Evolutionary conservation across 2,329 filamentous ascomycete species (phyloP).

Genomic region (Colletotrichum sp.): DNA sequence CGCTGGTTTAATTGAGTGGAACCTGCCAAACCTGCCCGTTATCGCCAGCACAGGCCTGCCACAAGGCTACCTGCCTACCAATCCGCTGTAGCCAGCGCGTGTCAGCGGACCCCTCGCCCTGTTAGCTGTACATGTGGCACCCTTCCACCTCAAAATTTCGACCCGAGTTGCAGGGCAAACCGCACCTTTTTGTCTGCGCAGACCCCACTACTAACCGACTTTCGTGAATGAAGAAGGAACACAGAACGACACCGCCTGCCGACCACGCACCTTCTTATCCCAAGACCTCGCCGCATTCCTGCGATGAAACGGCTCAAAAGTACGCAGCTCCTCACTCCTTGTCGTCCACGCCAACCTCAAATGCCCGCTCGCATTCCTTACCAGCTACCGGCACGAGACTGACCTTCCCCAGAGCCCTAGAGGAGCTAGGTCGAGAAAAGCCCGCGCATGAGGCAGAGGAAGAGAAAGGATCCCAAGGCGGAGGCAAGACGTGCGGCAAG

Average conservation of each 20-base stretch:
- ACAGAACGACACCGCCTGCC: constrained; percentile 3
- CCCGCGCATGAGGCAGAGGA: not conserved
- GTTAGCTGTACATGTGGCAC: not conserved
- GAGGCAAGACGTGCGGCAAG: not conserved
- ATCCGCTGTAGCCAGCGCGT: not conserved
- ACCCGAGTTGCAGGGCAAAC: not conserved
- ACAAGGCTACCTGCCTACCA: not conserved
- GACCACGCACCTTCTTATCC: not conserved
- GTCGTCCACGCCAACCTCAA: not conserved
- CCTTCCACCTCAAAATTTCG: not conserved
- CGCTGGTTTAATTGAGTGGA: constrained; percentile 16
- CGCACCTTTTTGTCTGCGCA: not conserved
- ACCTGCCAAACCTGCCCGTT: not conserved
- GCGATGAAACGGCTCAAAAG: constrained; percentile 15
- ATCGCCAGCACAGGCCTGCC: not conserved
- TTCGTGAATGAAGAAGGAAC: constrained; percentile 14
- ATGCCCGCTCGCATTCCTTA: not conserved
- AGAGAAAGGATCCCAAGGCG: not conserved
- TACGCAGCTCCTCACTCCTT: not conserved
- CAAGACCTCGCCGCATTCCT: not conserved
- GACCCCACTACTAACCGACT: constrained; percentile 20
- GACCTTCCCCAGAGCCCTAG: not conserved
- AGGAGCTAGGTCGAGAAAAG: not conserved
- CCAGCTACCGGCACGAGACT: not conserved
- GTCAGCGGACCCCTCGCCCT: constrained; percentile 1